A percentile compares a stretch with the other conserved stretches of the same genome.
These are phyloP conservation scores for Platismatia glauca DNA, from an alignment of 495 filamentous ascomycete species.

Conservation along the genomic window DNA sequence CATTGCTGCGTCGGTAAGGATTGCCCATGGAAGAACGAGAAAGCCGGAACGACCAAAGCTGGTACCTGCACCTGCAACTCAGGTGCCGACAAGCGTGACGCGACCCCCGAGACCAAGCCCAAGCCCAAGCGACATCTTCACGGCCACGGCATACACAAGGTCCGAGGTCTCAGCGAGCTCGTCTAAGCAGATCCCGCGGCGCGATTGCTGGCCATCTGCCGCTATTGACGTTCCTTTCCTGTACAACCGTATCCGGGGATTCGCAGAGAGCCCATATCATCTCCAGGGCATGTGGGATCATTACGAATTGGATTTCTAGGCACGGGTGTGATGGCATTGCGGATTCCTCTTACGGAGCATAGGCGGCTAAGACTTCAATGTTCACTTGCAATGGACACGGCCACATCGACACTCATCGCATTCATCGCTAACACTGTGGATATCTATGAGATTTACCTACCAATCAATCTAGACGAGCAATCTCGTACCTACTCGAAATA, in stretches of 20 bases:
- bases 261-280: not conserved
- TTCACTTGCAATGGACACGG: too few relatives aligned
- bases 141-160: not conserved
- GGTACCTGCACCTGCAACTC: not conserved
- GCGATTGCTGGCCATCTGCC: not conserved
- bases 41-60: not conserved
- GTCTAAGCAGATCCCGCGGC: not conserved
- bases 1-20: not conserved
- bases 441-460: too few relatives aligned
- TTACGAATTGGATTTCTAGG: not conserved
- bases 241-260: not conserved
- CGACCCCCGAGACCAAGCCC: not conserved
- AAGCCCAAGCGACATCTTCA: not conserved
- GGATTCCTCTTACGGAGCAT: too few relatives aligned
- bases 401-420: not conserved
- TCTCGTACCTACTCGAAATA: not conserved
- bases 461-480: not conserved
- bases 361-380: too few relatives aligned
- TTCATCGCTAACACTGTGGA: not conserved
- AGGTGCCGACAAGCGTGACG: not conserved
- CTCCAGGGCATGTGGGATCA: not conserved
- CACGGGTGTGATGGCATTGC: not conserved
- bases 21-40: not conserved
- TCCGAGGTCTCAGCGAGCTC: not conserved
- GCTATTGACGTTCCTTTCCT: not conserved